These are phyloP conservation scores for Fusarium chuoi DNA, from an alignment of 2,329 filamentous ascomycete genomes.

Conservation along the genomic window DNA sequence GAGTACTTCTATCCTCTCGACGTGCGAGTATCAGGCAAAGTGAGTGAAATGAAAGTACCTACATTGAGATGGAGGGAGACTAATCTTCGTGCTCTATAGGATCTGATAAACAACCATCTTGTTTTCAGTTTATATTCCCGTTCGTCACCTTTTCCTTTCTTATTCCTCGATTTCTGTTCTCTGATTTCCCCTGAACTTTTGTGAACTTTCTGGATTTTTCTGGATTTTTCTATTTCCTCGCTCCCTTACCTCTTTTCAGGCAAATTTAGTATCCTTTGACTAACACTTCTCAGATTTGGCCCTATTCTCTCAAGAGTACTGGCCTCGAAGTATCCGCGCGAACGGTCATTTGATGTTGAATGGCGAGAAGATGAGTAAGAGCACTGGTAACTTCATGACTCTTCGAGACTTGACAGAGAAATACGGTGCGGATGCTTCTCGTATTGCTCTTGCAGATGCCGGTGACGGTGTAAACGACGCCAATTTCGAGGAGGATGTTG, in stretches of 20 bases:
- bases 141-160: background rate
- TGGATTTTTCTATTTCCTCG: background rate
- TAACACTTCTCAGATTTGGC: conserved; percentile 67
- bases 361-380: conserved; percentile 98
- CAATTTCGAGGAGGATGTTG: conserved; percentile 96
- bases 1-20: conserved; percentile 98
- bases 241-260: background rate
- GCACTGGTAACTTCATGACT: conserved; percentile 96
- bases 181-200: background rate
- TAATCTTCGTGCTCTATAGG: background rate
- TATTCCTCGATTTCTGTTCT: background rate
- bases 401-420: conserved; percentile 86
- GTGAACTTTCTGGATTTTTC: background rate
- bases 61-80: background rate
- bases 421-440: conserved; percentile 92
- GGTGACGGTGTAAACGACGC: conserved; percentile 95
- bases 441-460: conserved; percentile 92
- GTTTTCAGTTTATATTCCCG: background rate
- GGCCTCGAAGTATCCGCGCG: conserved; percentile 85
- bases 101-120: background rate
- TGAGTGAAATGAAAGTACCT: background rate
- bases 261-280: background rate
- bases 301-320: conserved; percentile 87
- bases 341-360: conserved; percentile 96
- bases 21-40: conserved; percentile 84